Evolutionary conservation across 2,329 filamentous ascomycete species (phyloP), one percentile per base, ranked within the genome.

Genomic region (Aspergillus fijiensis): DNA sequence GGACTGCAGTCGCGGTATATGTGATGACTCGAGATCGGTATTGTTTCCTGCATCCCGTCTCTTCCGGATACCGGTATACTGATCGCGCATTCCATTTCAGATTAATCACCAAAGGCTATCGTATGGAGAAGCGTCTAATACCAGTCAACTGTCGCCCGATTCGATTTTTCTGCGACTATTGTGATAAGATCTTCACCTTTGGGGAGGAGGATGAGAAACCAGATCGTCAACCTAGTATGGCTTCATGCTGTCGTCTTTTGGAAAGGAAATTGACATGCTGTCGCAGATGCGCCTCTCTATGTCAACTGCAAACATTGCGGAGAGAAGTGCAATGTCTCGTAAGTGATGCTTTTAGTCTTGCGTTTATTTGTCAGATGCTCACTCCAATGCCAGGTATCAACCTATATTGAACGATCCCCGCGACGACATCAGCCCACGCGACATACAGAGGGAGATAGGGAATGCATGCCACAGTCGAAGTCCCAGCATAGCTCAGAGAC

Each of bases 11-110:
- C 14, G 65, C 68, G 14, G 67, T 71, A 49, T 72, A 73, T 55
- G 63, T 73, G 39, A 73, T 73, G 70, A 73, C 60, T 21, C 64
- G 68, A 52, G 70, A 73, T 64, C 69, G 70, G 70, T 72, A 66
- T 25, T 45, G 51, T n/a, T 6, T 11, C 7, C 48, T 42, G 16
- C n/a, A 12, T 29, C 23, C 31, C 39, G 9, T 14, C 16, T 33
- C 9, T 33, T 25, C 5, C 19, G 11, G 5, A 2, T 12, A 39
- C 16, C 25, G 4, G 31, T 48, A 27, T 29, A 29, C 55, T 62
- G 19, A 39, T 48, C 6, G 25, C 27, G 39, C 23, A 51, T 39
- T 6, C 10, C n/a, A 3, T 45, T 19, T 4, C 31, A 72, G 70
- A 19, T 60, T 72, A 12, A 73, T 73, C 52, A 72, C 69, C 10